Evolutionary conservation across 2,329 filamentous ascomycete species (phyloP).

Genomic region (Fusarium sp.): DNA sequence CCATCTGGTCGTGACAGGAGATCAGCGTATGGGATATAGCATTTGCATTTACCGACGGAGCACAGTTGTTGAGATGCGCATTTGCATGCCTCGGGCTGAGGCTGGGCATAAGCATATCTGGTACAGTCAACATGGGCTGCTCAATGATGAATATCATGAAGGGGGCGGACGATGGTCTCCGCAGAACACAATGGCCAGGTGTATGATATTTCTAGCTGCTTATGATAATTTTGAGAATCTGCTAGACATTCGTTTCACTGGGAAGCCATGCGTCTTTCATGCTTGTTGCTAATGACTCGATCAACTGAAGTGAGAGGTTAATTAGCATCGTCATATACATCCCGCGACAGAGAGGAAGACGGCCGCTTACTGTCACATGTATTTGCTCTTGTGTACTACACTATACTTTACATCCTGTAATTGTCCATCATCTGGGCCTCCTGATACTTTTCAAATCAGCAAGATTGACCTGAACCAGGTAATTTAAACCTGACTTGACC

Average conservation of each 20-base stretch:
- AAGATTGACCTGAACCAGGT: not conserved
- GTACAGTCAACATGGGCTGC: slow-evolving; percentile 4
- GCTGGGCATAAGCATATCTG: slow-evolving; percentile 16
- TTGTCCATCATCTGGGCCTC: not conserved
- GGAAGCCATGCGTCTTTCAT: not conserved
- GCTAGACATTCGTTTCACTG: not conserved
- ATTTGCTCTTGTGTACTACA: not conserved
- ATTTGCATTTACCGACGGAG: slow-evolving; percentile 27
- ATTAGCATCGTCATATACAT: not conserved
- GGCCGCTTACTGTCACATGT: not conserved
- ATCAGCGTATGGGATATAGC: slow-evolving; percentile 17
- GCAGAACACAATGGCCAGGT: not conserved
- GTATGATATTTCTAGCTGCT: slow-evolving; percentile 5
- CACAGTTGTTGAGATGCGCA: slow-evolving; percentile 1
- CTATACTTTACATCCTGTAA: not conserved
- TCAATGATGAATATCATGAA: slow-evolving; percentile 5
- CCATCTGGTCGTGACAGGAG: slow-evolving; percentile 12
- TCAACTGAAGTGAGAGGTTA: not conserved
- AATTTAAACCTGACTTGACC: not conserved
- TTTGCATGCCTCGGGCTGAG: slow-evolving; percentile 4
- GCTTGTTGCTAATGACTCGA: not conserved
- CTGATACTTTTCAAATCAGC: not conserved
- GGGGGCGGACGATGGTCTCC: not conserved
- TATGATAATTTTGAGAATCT: slow-evolving; percentile 2
- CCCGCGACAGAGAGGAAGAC: not conserved